A percentile compares a stretch with the other conserved stretches of the same genome.
phyloP scores from a whole-genome alignment of 805 yeast genomes.

The Yarrowia sp. region DNA sequence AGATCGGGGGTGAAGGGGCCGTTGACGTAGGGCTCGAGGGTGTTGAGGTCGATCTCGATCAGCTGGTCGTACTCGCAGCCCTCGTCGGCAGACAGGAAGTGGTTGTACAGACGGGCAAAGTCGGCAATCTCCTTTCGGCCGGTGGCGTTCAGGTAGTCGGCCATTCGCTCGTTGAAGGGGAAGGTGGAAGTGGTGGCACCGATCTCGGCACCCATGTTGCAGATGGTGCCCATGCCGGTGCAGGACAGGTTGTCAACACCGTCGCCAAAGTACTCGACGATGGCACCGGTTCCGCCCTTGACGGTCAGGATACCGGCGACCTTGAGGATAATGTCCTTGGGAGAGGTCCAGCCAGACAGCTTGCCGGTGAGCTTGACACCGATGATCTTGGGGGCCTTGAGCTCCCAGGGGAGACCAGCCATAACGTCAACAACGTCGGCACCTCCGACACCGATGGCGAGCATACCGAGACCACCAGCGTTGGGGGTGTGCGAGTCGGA shows the following conservation, averaged over 20 bases:
- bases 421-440: constrained; percentile 98
- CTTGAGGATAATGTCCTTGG: constrained; percentile 91
- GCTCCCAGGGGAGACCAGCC: constrained; percentile 94
- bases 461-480: constrained; percentile 97
- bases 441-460: constrained; percentile 99
- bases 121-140: constrained; percentile 82
- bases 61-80: constrained; percentile 93
- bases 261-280: constrained; percentile 94
- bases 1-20: constrained; percentile 99
- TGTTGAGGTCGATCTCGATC: constrained; percentile 82
- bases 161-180: constrained; percentile 93
- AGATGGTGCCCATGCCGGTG: constrained; percentile 99
- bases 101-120: constrained; percentile 63
- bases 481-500: constrained; percentile 98
- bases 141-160: constrained; percentile 81
- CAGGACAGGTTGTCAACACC: constrained; percentile 91
- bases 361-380: constrained; percentile 94
- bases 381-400: constrained; percentile 92
- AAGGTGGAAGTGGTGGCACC: constrained; percentile 97
- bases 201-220: constrained; percentile 99
- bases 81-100: constrained; percentile 76
- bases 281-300: constrained; percentile 97
- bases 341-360: constrained; percentile 94
- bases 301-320: constrained; percentile 93
- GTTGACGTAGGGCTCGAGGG: constrained; percentile 91